Percentiles rank a stretch among this genome's conserved stretches.
phyloP scores from a whole-genome alignment of 1,139 yeast species.

The Magnusiomyces sp. region DNA sequence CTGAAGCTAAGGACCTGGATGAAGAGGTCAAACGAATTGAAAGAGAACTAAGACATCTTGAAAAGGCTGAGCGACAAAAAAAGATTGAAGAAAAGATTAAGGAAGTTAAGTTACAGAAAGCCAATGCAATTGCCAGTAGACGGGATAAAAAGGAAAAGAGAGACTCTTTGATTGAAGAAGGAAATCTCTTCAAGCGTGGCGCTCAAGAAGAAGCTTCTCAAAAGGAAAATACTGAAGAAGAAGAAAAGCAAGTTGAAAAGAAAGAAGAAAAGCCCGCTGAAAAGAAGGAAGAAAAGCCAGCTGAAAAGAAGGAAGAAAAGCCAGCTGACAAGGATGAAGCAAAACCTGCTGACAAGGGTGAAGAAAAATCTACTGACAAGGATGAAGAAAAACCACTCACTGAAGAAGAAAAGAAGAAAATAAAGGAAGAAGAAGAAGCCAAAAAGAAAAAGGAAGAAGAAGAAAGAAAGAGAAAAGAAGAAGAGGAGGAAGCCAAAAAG shows the following conservation, averaged over 20 bases:
- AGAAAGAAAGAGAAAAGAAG: conserved; percentile 1
- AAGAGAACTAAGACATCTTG: conserved; percentile 2
- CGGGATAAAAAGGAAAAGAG: not conserved
- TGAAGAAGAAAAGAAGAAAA: not conserved
- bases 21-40: conserved; percentile 5
- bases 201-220: not conserved
- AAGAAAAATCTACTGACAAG: not conserved
- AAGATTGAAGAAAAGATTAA: not conserved
- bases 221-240: not conserved
- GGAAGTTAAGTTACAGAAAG: not conserved
- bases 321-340: not conserved
- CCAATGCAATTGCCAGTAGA: not conserved
- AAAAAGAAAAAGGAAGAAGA: conserved; percentile 1
- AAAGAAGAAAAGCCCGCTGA: not conserved
- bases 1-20: conserved; percentile 12
- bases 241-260: not conserved
- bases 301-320: not conserved
- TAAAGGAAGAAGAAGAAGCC: not conserved
- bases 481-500: conserved; percentile 5
- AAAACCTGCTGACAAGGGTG: not conserved
- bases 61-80: conserved; percentile 4
- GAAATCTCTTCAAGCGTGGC: no score
- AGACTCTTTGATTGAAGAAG: no score
- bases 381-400: no score
- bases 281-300: not conserved